Evolutionary conservation across 2,329 filamentous ascomycete species (phyloP).

Genomic region (Capronia coronata): DNA sequence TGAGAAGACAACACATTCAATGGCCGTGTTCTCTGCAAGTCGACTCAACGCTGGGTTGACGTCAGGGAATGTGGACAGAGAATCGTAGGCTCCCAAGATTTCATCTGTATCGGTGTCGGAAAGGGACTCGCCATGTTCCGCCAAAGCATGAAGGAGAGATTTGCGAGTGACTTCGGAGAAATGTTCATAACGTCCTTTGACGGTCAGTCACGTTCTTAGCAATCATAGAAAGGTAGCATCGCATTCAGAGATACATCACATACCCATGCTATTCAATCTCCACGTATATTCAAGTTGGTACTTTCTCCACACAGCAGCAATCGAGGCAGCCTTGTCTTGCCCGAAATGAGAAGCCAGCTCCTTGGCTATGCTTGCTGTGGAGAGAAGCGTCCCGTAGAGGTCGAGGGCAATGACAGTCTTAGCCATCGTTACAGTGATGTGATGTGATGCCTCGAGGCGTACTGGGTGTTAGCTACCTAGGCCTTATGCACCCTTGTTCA

Average conservation of each 20-base stretch:
- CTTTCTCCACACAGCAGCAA: constrained; percentile 58
- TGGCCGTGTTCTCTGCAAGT: constrained; percentile 37
- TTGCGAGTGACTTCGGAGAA: constrained; percentile 59
- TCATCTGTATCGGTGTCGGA: constrained; percentile 39
- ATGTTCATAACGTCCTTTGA: constrained; percentile 55
- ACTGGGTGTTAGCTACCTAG: too few species aligned
- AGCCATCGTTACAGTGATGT: constrained; percentile 9
- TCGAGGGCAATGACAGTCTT: constrained; percentile 61
- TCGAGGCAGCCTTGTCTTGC: constrained; percentile 48
- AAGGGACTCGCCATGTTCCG: constrained; percentile 50
- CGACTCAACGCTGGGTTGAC: constrained; percentile 49
- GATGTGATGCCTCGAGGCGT: too few species aligned
- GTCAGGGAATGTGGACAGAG: constrained; percentile 59
- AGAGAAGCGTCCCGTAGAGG: constrained; percentile 67
- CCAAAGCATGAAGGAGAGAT: constrained; percentile 58
- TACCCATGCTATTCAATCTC: constrained; percentile 69
- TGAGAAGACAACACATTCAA: constrained; percentile 60
- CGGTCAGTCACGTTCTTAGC: too few species aligned
- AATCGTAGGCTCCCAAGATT: constrained; percentile 60
- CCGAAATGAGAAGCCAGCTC: constrained; percentile 55
- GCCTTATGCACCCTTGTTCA: too few species aligned
- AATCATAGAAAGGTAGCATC: too few species aligned
- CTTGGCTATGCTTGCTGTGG: constrained; percentile 60
- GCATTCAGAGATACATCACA: constrained; percentile 26
- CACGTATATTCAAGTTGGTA: constrained; percentile 74